phyloP scores from a whole-genome alignment of 2,329 filamentous ascomycete species.

The Colletotrichum sansevieriae region DNA sequence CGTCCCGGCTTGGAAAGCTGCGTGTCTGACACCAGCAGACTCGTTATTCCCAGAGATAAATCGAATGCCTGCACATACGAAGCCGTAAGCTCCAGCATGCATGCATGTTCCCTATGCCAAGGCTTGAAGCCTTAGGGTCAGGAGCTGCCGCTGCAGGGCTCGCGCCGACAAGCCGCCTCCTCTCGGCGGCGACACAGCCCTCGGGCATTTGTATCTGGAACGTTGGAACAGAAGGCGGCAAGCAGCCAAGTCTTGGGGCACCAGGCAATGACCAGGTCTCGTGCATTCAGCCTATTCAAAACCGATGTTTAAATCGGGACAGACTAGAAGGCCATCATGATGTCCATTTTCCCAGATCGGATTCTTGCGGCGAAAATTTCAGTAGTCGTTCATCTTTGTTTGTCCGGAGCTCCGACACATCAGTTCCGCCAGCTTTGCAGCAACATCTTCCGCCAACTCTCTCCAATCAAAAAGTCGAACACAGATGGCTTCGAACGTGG shows the following conservation, averaged over 20 bases:
- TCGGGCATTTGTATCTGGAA: not conserved
- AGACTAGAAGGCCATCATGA: no score
- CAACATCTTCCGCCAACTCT: constrained; percentile 24
- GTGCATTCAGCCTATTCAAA: not conserved
- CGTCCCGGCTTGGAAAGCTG: not conserved
- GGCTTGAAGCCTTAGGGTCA: no score
- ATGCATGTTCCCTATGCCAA: not conserved
- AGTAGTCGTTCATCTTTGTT: not conserved
- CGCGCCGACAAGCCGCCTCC: constrained; percentile 28
- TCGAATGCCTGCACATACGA: not conserved
- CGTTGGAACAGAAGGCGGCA: not conserved
- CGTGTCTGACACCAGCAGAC: no score
- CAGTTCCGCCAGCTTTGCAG: constrained; percentile 4
- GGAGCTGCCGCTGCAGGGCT: constrained; percentile 10
- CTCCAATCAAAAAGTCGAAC: not conserved
- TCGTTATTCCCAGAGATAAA: no score
- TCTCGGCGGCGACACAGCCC: constrained; percentile 18
- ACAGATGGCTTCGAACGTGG: not conserved
- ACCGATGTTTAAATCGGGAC: not conserved
- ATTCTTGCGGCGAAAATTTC: not conserved
- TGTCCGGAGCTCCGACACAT: not conserved
- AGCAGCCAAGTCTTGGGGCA: not conserved
- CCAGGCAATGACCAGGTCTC: not conserved
- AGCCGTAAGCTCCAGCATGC: not conserved
- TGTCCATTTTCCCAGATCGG: not conserved